These are phyloP conservation scores for Reutealis trisperma DNA, from an alignment of 345 rosid species.

Conservation along the genomic window DNA sequence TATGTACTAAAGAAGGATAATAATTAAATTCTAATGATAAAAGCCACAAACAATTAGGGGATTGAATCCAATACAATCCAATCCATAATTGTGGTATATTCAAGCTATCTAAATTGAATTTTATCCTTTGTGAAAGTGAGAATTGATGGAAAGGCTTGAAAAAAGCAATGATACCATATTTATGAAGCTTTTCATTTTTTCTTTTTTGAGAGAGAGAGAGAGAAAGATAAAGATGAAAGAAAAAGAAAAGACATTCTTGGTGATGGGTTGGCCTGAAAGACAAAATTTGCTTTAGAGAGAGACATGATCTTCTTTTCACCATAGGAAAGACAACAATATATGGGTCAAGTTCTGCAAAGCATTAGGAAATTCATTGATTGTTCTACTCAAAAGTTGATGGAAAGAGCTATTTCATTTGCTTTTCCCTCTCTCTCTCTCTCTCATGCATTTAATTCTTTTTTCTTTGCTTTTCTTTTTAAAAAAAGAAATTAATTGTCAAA, in stretches of 20 bases:
- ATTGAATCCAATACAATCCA: neutral
- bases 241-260: slow-evolving; percentile 6
- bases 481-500: too few relatives aligned
- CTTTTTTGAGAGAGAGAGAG: slow-evolving; percentile 1
- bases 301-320: slow-evolving; percentile 18
- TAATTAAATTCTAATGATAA: neutral
- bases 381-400: slow-evolving; percentile 4
- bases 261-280: slow-evolving; percentile 16
- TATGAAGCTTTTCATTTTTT: slow-evolving; percentile 15
- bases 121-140: slow-evolving; percentile 18
- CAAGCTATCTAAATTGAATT: neutral
- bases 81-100: neutral
- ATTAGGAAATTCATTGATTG: slow-evolving; percentile 16
- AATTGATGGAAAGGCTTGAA: slow-evolving; percentile 15
- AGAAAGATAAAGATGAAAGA: neutral
- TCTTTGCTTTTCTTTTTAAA: neutral
- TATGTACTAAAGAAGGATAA: too few relatives aligned
- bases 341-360: slow-evolving; percentile 14
- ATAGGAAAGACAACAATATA: slow-evolving; percentile 9
- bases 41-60: neutral
- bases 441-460: neutral
- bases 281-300: slow-evolving; percentile 14
- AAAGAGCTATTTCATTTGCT: neutral
- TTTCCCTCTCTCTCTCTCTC: neutral
- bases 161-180: slow-evolving; percentile 7